Conservation (phyloP, 2,329 filamentous ascomycete genomes). For the Ophiognomonia clavigignenti-juglandacearum region DNA sequence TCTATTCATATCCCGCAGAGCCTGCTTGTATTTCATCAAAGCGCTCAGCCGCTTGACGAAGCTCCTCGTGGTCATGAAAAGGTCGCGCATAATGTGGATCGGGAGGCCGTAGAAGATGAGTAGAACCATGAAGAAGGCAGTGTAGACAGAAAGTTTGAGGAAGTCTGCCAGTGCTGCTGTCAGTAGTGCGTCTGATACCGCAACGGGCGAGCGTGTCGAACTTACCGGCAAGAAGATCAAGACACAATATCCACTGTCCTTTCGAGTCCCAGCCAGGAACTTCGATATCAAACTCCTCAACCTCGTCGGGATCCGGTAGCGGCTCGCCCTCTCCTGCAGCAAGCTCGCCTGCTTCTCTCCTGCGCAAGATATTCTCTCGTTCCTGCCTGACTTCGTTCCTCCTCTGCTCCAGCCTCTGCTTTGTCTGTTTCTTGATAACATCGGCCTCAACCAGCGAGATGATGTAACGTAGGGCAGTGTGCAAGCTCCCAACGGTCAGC, state of each 20-base stretch:
- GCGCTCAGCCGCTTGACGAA: conserved; percentile 88
- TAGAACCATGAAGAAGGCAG: conserved; percentile 88
- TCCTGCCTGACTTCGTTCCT: conserved; percentile 62
- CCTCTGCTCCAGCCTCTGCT: conserved; percentile 61
- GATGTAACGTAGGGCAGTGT: conserved; percentile 73
- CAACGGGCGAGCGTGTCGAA: background rate
- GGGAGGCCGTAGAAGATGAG: conserved; percentile 92
- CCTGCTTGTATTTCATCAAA: conserved; percentile 83
- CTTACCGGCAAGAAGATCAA: conserved; percentile 78
- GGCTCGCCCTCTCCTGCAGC: conserved; percentile 44
- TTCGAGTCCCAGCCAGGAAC: conserved; percentile 96
- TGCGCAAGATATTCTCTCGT: conserved; percentile 46
- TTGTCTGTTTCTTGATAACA: conserved; percentile 71
- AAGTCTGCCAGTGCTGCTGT: conserved; percentile 56
- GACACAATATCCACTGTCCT: conserved; percentile 82
- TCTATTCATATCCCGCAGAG: conserved; percentile 88
- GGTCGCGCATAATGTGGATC: conserved; percentile 92
- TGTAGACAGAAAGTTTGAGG: conserved; percentile 82
- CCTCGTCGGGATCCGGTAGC: conserved; percentile 57
- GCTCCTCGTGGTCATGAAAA: conserved; percentile 89
- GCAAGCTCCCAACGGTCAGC: conserved; percentile 71
- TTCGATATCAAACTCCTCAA: conserved; percentile 92
- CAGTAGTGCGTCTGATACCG: background rate
- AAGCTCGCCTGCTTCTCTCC: conserved; percentile 40
- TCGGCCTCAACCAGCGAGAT: conserved; percentile 73